These are phyloP conservation scores for Neonectria coccinea DNA, from an alignment of 2,329 filamentous ascomycete species.

Conservation along the genomic window DNA sequence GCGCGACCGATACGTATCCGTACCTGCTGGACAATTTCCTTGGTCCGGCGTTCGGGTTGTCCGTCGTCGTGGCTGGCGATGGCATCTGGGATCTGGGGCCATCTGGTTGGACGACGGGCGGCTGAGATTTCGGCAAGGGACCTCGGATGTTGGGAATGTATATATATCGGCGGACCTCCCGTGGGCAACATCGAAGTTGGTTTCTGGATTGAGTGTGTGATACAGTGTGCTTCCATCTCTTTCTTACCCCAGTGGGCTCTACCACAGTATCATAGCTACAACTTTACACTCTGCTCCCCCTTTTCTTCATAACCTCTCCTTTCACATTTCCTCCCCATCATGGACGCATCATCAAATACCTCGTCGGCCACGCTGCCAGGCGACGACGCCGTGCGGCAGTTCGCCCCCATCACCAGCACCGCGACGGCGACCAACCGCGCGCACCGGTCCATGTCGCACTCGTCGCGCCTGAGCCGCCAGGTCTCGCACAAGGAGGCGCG, in stretches of 20 bases:
- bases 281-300: too few species aligned
- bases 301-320: neutral
- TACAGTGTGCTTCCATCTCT: constrained; percentile 7
- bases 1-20: too few species aligned
- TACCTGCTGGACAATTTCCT: constrained; percentile 1
- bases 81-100: constrained; percentile 13
- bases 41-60: constrained; percentile 22
- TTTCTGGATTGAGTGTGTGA: neutral
- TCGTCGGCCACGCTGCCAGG: constrained; percentile 27
- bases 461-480: constrained; percentile 24
- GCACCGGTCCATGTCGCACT: constrained; percentile 42
- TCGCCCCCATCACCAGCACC: constrained; percentile 42
- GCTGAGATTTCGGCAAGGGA: constrained; percentile 16
- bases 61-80: neutral
- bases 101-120: constrained; percentile 13
- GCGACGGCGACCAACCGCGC: constrained; percentile 31
- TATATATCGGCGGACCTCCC: constrained; percentile 26
- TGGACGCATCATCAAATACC: constrained; percentile 22
- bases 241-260: neutral
- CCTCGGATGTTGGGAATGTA: constrained; percentile 24
- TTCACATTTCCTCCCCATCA: neutral
- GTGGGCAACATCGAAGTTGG: neutral
- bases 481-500: constrained; percentile 49
- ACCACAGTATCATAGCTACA: neutral
- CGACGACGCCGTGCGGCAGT: constrained; percentile 20